Evolutionary conservation across 345 rosid genomes (phyloP), one percentile per base, ranked within the genome.

Genomic region (Hypericum perforatum): DNA sequence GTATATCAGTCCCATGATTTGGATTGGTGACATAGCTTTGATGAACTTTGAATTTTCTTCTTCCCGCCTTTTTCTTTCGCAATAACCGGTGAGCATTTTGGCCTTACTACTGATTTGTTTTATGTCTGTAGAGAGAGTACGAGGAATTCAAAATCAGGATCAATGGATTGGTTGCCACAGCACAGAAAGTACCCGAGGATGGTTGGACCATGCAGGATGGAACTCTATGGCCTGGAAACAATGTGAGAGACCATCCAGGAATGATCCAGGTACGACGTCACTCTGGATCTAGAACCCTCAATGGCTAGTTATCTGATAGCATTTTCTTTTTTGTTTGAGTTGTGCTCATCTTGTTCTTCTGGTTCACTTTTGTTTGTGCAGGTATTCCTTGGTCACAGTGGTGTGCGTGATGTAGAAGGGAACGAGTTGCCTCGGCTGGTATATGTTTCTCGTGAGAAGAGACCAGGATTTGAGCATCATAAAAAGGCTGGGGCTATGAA

Each of bases 401-500:
- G 50, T 46, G 50, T 46, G 15, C 50, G 50, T 46, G 50, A 46
- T 14, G 16, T 46, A 13, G 50, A 46, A 46, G 50, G 50, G 9
- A 46, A 46, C 14, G 50, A 46, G 50, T 14, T 46, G 22, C 50
- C 50, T 2, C 50, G 50, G 16, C 22, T 46, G 22, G 50, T 46
- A 6, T 46, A 46, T 14, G 50, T 46, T 32, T 46, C 50, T 13
- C 50, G 50, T 46, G 50, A 46, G 50, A 46, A 46, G 22, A 46
- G 50, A 13, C 50, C 50, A 7, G 50, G 50, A 6, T 46, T 46
- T 46, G 50, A 46, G 8, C 50, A 46, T 12, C 50, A 46, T 46
- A 46, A 46, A 13, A 46, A 46, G 50, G 50, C 50, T 13, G 50
- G 50, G 22, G 50, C 50, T n/a, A 46, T 46, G 50, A 46, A 46